Evolutionary conservation across 345 rosid genomes (phyloP).

Genomic region (Hibiscus tridactylites): DNA sequence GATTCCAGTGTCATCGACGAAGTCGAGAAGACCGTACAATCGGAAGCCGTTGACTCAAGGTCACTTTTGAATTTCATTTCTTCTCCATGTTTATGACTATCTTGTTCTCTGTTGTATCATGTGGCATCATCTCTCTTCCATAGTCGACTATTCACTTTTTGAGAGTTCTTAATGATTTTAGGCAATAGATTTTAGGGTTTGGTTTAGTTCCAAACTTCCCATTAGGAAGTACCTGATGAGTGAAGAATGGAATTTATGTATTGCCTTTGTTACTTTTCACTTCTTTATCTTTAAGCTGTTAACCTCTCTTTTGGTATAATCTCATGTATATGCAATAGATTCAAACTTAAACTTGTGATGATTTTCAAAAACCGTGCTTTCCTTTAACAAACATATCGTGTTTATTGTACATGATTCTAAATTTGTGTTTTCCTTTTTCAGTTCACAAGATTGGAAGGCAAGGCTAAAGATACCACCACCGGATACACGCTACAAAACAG

Average conservation of each 20-base stretch:
- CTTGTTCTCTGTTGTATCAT: background rate
- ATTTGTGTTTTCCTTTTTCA: slow-evolving; percentile 9
- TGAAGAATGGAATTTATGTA: background rate
- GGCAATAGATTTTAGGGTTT: too few species aligned
- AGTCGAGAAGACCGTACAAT: slow-evolving; percentile 72
- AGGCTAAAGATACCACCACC: slow-evolving; percentile 62
- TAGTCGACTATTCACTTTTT: background rate
- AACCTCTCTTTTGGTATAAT: background rate
- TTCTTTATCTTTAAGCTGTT: too few species aligned
- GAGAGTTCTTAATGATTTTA: background rate
- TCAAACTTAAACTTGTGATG: background rate
- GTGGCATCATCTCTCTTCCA: background rate
- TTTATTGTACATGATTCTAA: background rate
- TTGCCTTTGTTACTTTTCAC: background rate
- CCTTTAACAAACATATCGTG: background rate
- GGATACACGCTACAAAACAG: slow-evolving; percentile 78
- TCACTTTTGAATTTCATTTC: slow-evolving; percentile 4
- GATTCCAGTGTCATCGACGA: slow-evolving; percentile 34
- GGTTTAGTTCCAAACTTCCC: background rate
- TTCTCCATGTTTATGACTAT: background rate
- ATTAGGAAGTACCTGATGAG: background rate
- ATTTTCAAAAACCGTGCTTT: background rate
- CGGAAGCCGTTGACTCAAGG: slow-evolving; percentile 81
- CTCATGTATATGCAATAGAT: background rate
- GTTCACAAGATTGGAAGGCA: slow-evolving; percentile 91